phyloP scores from a whole-genome alignment of 2,329 filamentous ascomycete genomes.

The Cercospora berteroae region DNA sequence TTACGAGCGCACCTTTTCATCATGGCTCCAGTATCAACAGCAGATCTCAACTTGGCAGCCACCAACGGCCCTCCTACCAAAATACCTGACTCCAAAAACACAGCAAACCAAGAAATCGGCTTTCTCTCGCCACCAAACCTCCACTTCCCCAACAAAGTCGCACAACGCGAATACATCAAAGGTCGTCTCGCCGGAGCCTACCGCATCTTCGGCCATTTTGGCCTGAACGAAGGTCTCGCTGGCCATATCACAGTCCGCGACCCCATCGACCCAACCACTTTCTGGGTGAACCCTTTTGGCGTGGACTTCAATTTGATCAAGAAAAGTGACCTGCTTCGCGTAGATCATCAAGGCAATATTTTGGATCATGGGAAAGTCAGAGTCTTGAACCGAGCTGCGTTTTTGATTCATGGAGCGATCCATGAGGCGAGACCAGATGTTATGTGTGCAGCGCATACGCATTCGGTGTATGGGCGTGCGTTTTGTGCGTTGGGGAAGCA shows the following conservation, averaged over 20 bases:
- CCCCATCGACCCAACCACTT: conserved; percentile 37
- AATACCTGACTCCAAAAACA: conserved; percentile 12
- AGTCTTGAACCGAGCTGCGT: conserved; percentile 41
- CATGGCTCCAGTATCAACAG: conserved; percentile 19
- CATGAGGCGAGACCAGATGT: conserved; percentile 41
- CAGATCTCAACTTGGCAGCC: conserved; percentile 2
- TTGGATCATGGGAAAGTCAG: conserved; percentile 36
- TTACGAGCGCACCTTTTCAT: not conserved
- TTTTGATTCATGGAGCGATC: conserved; percentile 41
- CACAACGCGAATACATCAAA: conserved; percentile 38
- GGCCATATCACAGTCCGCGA: conserved; percentile 44
- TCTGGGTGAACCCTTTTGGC: conserved; percentile 41
- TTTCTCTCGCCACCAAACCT: conserved; percentile 13
- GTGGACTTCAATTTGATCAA: conserved; percentile 40
- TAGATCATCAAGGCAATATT: conserved; percentile 41
- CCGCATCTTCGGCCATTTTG: conserved; percentile 38
- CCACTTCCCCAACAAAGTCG: conserved; percentile 26
- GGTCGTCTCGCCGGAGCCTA: conserved; percentile 42
- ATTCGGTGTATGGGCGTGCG: conserved; percentile 40
- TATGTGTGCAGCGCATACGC: conserved; percentile 41
- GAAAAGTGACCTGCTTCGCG: conserved; percentile 41
- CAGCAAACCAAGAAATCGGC: conserved; percentile 15
- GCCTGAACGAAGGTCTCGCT: conserved; percentile 34
- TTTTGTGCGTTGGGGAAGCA: conserved; percentile 39
- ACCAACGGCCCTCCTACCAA: conserved; percentile 11